Percentiles rank a stretch among this genome's conserved stretches.
Evolutionary conservation across 2,329 filamentous ascomycete species (phyloP).

Genomic region (Colletotrichum lupini): DNA sequence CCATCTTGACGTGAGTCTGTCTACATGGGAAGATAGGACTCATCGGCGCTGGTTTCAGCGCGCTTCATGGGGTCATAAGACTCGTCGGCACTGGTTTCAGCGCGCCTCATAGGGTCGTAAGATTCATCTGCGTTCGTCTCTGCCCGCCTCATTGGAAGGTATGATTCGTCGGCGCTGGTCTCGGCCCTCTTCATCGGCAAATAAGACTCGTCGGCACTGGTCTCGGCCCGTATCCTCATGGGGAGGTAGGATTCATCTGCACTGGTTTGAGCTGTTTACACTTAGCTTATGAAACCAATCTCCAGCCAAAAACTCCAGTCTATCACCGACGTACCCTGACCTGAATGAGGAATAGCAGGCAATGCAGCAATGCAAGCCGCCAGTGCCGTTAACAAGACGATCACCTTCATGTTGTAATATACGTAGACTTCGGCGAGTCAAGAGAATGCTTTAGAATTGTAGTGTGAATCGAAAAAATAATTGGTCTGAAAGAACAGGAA

Average conservation of each 20-base stretch:
- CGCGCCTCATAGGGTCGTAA: conserved; percentile 5
- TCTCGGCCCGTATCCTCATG: conserved; percentile 17
- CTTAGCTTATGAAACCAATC: not conserved
- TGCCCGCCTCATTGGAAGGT: conserved; percentile 9
- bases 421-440: not conserved
- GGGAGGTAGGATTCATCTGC: conserved; percentile 31
- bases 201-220: conserved; percentile 27
- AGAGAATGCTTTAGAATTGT: not conserved
- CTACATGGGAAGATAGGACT: conserved; percentile 21
- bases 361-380: conserved; percentile 12
- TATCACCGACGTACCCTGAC: conserved; percentile 7
- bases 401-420: conserved; percentile 8
- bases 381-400: conserved; percentile 13
- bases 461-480: not conserved
- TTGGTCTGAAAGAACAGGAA: not conserved
- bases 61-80: conserved; percentile 11
- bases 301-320: not conserved
- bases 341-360: conserved; percentile 2
- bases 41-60: conserved; percentile 10
- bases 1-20: not conserved
- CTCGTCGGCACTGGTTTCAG: conserved; percentile 12
- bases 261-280: not conserved
- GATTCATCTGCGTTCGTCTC: conserved; percentile 21
- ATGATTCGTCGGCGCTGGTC: conserved; percentile 22
- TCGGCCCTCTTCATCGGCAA: conserved; percentile 17